Base-by-base conservation (phyloP, 148 eudicot species). In the Drosera capensis region DNA sequence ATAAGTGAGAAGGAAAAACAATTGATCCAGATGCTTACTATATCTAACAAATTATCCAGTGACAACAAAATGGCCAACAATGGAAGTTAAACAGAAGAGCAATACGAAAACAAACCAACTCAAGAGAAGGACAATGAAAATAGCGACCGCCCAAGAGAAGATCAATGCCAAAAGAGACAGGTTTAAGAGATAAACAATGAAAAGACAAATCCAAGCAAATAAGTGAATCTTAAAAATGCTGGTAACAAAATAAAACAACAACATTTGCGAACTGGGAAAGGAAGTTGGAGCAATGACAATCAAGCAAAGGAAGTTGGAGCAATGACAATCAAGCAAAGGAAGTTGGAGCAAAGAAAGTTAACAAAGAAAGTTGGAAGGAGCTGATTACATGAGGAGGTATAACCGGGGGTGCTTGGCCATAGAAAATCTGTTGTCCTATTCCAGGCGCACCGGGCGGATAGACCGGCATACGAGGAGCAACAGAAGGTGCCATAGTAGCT, bases 381-480 rank as follows among this genome's bases (percentile, higher is more conserved):
- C n/a, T n/a, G n/a, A 38, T 18, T 25, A 86, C 94, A 54, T 74
- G 96, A 18, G 79, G 82, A 25, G 82, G 94, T 39, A 87, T 63
- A 20, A 79, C 67, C 46, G 94, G 86, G 8, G 80, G 90, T 29
- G 59, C 73, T 68, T 87, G 96, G 35, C 88, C 88, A 57, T 82
- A 82, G 52, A 76, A 87, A 23, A 82, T 43, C 55, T 87, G 96
- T 52, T 79, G 94, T 14, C 96, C 90, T 17, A 77, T 57, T 37
- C 92, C 86, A 20, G 86, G 80, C 59, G 67, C 90, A 55, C 88
- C 94, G 52, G 82, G 95, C 26, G 82, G 69, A 39, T 68, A 87
- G 52, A 82, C 68, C 2, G 94, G 78, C 82, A 82, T 71, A 35
- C 94, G 77, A 52, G 94, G 88, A 68, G 68, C 73, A 49, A 70